These are phyloP conservation scores for Aspergillus tubingensis DNA, from an alignment of 2,329 filamentous ascomycete genomes.

Conservation along the genomic window DNA sequence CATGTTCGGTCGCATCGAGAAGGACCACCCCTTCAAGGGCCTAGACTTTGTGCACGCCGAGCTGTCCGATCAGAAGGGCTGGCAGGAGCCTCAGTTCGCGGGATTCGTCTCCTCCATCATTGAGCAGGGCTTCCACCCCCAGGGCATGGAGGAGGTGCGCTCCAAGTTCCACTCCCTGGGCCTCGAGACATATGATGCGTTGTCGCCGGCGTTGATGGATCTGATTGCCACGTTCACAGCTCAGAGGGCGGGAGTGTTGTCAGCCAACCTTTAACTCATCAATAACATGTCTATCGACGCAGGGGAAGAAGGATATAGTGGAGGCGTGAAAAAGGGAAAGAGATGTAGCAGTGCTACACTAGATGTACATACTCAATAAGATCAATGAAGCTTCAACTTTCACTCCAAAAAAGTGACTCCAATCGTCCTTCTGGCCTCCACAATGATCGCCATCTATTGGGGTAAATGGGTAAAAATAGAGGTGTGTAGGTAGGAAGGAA, in stretches of 20 bases:
- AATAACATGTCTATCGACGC: background rate
- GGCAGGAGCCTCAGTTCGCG: slow-evolving; percentile 72
- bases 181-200: slow-evolving; percentile 63
- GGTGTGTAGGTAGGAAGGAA: no score
- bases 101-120: slow-evolving; percentile 69
- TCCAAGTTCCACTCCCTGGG: slow-evolving; percentile 56
- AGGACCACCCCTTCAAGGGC: slow-evolving; percentile 66
- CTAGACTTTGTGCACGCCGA: slow-evolving; percentile 70
- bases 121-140: slow-evolving; percentile 64
- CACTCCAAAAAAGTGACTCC: no score
- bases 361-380: no score
- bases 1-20: slow-evolving; percentile 65
- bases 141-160: slow-evolving; percentile 58
- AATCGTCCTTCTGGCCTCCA: no score
- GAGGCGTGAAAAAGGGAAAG: background rate
- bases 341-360: background rate
- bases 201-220: slow-evolving; percentile 67
- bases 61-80: slow-evolving; percentile 61
- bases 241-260: slow-evolving; percentile 44
- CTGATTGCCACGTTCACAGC: slow-evolving; percentile 58
- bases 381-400: no score
- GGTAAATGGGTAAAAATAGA: no score
- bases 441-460: no score
- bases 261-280: slow-evolving; percentile 27
- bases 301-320: background rate